Evolutionary conservation across 2,329 filamentous ascomycete genomes (phyloP).

Genomic region (Mycosphaerella sp.): DNA sequence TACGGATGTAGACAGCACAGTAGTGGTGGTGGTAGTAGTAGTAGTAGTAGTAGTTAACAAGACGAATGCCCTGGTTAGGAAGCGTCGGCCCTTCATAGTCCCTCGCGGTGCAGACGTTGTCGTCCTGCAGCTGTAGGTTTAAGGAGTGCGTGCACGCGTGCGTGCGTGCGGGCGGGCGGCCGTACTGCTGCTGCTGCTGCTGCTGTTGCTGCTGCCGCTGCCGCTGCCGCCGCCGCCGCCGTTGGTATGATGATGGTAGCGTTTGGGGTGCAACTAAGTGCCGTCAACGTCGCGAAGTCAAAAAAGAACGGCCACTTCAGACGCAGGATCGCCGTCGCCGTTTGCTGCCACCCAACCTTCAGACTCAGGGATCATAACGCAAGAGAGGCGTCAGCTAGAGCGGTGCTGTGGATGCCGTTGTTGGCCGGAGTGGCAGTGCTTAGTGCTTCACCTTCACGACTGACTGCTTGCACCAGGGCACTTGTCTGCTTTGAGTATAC

Average conservation of each 20-base stretch:
- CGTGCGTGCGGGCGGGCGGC: too few relatives aligned
- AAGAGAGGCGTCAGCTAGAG: constrained; percentile 21
- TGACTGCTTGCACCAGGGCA: neutral
- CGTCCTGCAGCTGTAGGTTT: neutral
- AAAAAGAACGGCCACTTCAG: neutral
- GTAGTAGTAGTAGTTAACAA: neutral
- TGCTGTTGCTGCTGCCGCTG: too few relatives aligned
- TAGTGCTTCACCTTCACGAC: neutral
- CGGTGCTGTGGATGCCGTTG: constrained; percentile 10
- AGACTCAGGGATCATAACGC: constrained; percentile 24
- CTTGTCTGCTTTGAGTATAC: constrained; percentile 7
- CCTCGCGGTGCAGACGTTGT: neutral
- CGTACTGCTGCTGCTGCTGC: too few relatives aligned
- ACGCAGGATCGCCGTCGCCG: constrained; percentile 17
- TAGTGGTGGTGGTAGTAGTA: too few relatives aligned
- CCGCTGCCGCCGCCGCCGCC: neutral
- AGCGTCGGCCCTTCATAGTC: constrained; percentile 1
- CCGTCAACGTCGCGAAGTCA: constrained; percentile 1
- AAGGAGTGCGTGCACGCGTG: neutral
- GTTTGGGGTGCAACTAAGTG: constrained; percentile 1
- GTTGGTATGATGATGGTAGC: constrained; percentile 2
- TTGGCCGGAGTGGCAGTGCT: constrained; percentile 12
- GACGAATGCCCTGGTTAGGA: neutral
- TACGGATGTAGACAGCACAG: neutral
- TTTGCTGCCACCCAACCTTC: constrained; percentile 23